Evolutionary conservation across 768 basidiomycete species (phyloP), one percentile per base, ranked within the genome.

Genomic region (Russula foetens): DNA sequence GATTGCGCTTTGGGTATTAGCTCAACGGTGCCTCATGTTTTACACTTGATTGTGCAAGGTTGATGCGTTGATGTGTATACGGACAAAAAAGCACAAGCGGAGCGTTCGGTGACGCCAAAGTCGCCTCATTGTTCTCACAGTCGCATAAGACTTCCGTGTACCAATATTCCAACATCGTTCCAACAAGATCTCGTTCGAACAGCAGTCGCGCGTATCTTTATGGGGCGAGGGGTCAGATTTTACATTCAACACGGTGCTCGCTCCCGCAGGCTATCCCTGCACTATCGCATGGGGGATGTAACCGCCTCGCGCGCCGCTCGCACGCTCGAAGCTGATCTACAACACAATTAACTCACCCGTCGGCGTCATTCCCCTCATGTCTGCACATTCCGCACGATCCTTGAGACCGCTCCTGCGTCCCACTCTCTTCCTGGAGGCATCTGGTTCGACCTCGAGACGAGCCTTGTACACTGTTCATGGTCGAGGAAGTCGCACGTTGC

Each of bases 371-470:
- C 78, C 78, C 21, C 73, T 79, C 48, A 76, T 75, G 3, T 86
- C 63, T 88, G 86, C 1, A 89, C 90, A 0, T 63, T 88, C 41
- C 81, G 92, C 28, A 92, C 90, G 0, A 77, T 90, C 4, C 74
- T 92, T 24, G 90, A 92, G 71, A 92, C 90, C 0, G 84, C 91
- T 1, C 90, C 88, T 0, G 79, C 82, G 1, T 84, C 91, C 64
- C 88, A 88, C 69, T 79, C 80, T 9, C 82, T 85, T 2, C 81
- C 84, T 3, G 82, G 80, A 15, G 76, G 84, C 41, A 75, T 87
- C 7, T 92, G 93, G 84, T 96, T 96, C 63, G 93, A 92, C 1
- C 69, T 92, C 23, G 93, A 95, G 74, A 92, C 92, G 19, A 84
- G 80, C 53, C 72, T 95, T 9, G 92, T 95, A 83, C 85, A 49